Conservation (phyloP, 176 grass and related monocot genomes). For the Neostapfia colusana region DNA sequence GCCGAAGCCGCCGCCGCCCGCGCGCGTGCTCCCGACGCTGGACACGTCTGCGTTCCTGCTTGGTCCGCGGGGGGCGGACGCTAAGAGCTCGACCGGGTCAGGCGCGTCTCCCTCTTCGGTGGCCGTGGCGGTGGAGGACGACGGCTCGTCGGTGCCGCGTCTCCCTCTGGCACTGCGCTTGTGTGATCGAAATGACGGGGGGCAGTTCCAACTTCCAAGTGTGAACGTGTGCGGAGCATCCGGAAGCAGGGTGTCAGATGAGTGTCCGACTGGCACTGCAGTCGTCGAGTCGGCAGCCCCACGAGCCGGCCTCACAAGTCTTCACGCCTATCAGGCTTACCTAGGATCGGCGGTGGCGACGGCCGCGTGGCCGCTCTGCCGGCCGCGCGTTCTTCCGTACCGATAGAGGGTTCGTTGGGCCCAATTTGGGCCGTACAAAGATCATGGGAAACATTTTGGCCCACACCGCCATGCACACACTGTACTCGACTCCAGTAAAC, state of each 20-base stretch:
- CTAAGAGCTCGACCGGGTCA: not conserved
- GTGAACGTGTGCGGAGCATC: no score
- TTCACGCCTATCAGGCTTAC: no score
- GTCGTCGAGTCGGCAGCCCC: no score
- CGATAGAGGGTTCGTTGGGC: not conserved
- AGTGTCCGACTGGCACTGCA: no score
- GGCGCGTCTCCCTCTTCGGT: not conserved
- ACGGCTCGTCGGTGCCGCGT: not conserved
- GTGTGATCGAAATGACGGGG: no score
- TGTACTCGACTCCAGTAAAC: not conserved
- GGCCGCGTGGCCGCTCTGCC: slow-evolving; percentile 40
- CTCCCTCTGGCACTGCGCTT: no score
- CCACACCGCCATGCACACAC: not conserved
- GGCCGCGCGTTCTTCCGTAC: slow-evolving; percentile 29
- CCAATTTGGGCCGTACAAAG: not conserved
- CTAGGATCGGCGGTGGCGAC: no score
- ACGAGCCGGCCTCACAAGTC: no score
- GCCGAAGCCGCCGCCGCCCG: not conserved
- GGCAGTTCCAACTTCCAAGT: no score
- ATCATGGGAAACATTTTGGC: not conserved
- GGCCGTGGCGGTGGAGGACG: not conserved
- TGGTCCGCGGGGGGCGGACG: slow-evolving; percentile 1
- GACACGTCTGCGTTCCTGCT: slow-evolving; percentile 62
- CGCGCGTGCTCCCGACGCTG: slow-evolving; percentile 47
- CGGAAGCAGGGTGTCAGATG: no score